Evolutionary conservation across 108 stramenopile species (phyloP).

Genomic region (Nitzschia putrida): DNA sequence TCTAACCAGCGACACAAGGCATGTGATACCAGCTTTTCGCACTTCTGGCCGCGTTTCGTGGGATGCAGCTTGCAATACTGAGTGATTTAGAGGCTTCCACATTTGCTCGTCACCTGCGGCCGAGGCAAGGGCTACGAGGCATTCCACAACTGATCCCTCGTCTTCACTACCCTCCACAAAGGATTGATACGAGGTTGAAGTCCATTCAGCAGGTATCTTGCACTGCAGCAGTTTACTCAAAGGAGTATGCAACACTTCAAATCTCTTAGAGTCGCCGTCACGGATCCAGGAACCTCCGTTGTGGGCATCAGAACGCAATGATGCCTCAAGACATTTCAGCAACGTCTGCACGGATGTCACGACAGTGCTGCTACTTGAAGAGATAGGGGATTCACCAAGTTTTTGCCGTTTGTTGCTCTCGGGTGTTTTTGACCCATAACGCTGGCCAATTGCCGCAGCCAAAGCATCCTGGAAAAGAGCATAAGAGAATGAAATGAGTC

Average conservation of each 20-base stretch:
- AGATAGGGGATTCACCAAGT: slow-evolving; percentile 6
- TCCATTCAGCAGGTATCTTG: slow-evolving; percentile 47
- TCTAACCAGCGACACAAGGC: slow-evolving; percentile 73
- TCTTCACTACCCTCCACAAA: slow-evolving; percentile 54
- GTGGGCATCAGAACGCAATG: slow-evolving; percentile 81
- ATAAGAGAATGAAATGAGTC: not conserved
- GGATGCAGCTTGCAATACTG: slow-evolving; percentile 76
- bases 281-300: slow-evolving; percentile 86
- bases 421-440: not conserved
- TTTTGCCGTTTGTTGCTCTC: slow-evolving; percentile 37
- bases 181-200: slow-evolving; percentile 42
- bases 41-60: slow-evolving; percentile 67
- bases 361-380: not conserved
- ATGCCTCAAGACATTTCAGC: slow-evolving; percentile 66
- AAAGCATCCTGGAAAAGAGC: slow-evolving; percentile 22
- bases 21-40: slow-evolving; percentile 74
- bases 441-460: slow-evolving; percentile 6
- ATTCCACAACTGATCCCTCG: slow-evolving; percentile 67
- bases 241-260: slow-evolving; percentile 60
- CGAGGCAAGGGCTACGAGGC: slow-evolving; percentile 72
- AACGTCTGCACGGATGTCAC: slow-evolving; percentile 56
- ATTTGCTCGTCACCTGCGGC: slow-evolving; percentile 88
- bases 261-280: slow-evolving; percentile 72
- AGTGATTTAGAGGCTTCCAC: slow-evolving; percentile 90
- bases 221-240: slow-evolving; percentile 69